Percentiles rank a stretch among this genome's conserved stretches.
These are phyloP conservation scores for Aspergillus unguis DNA, from an alignment of 2,329 filamentous ascomycete genomes.

Conservation along the genomic window DNA sequence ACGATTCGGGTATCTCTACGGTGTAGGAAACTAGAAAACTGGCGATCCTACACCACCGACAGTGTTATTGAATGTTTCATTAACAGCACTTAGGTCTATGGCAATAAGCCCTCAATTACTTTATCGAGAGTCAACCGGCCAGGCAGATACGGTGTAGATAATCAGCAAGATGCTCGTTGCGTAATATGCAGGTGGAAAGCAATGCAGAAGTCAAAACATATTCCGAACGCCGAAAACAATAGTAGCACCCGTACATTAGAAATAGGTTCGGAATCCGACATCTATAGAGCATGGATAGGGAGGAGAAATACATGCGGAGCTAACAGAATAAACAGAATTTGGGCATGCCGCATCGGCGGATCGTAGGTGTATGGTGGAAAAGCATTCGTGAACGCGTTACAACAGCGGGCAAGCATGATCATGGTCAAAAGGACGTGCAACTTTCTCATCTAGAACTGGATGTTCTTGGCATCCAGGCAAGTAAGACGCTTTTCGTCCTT, in stretches of 20 bases:
- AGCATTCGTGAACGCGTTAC: conserved; percentile 8
- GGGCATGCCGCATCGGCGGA: background rate
- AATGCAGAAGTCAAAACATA: background rate
- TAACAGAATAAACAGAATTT: conserved; percentile 4
- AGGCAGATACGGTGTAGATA: background rate
- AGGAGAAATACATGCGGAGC: conserved; percentile 1
- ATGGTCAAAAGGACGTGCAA: background rate
- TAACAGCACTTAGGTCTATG: background rate
- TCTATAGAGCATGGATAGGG: background rate
- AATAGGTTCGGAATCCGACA: conserved; percentile 4
- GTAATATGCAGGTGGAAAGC: conserved; percentile 10
- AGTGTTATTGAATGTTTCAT: background rate
- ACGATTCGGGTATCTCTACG: too few relatives aligned
- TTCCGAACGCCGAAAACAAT: conserved; percentile 16
- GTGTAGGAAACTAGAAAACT: too few relatives aligned
- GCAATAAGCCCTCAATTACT: background rate
- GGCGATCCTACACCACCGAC: background rate
- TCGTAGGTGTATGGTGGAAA: background rate
- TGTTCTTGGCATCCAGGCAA: conserved; percentile 68
- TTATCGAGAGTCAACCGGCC: background rate
- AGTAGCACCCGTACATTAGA: conserved; percentile 6
- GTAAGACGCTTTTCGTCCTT: conserved; percentile 72
- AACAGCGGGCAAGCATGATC: background rate
- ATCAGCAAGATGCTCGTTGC: background rate
- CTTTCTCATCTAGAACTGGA: conserved; percentile 26